Conservation (phyloP, 352 stramenopile species). For the Pythium utonaiense region DNA sequence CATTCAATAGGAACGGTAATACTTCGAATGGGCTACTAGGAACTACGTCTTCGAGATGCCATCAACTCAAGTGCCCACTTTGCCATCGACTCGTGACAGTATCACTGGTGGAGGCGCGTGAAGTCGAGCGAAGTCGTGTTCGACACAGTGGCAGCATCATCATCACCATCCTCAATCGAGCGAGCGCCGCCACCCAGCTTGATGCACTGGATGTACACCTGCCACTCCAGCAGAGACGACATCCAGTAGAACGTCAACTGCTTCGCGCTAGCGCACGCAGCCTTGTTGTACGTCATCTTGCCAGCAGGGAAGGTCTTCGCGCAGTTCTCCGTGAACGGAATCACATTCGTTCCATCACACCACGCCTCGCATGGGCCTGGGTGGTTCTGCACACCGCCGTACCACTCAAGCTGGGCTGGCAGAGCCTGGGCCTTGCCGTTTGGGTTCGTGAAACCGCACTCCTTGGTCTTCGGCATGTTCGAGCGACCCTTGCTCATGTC, state of each 20-base stretch:
- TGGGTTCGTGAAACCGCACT: constrained; percentile 48
- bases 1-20: too few relatives aligned
- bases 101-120: background rate
- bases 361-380: constrained; percentile 42
- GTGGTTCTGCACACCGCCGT: constrained; percentile 36
- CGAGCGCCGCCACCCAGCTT: constrained; percentile 6
- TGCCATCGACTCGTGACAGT: too few relatives aligned
- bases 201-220: constrained; percentile 40
- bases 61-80: too few relatives aligned
- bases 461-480: constrained; percentile 3
- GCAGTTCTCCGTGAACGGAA: constrained; percentile 37
- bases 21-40: too few relatives aligned
- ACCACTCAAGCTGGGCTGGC: constrained; percentile 39
- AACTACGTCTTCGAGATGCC: too few relatives aligned
- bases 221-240: constrained; percentile 46
- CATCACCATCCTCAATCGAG: too few relatives aligned
- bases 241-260: constrained; percentile 56
- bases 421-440: constrained; percentile 26
- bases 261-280: constrained; percentile 32
- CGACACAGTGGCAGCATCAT: too few relatives aligned
- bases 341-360: constrained; percentile 34
- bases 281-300: constrained; percentile 36
- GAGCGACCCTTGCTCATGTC: constrained; percentile 26
- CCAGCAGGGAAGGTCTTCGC: constrained; percentile 28
- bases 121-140: background rate